phyloP scores from a whole-genome alignment of 345 rosid species.

The Noccaea caerulescens region DNA sequence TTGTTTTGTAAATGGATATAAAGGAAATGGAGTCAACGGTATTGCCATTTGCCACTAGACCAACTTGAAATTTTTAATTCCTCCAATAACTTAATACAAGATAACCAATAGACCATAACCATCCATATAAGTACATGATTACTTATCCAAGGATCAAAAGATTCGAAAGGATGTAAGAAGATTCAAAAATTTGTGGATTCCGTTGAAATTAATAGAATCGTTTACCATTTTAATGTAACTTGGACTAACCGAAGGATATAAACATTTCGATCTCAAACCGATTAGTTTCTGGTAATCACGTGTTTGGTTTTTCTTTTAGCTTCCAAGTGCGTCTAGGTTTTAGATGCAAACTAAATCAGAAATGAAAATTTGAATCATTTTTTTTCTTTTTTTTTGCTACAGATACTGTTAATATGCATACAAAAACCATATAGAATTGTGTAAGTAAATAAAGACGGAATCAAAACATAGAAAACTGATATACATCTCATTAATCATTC shows the following conservation, averaged over 20 bases:
- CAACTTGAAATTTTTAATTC: too few relatives aligned
- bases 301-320: not conserved
- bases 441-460: not conserved
- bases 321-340: not conserved
- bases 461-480: too few relatives aligned
- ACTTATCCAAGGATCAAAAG: not conserved
- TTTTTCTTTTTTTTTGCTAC: not conserved
- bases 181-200: not conserved
- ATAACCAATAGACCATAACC: not conserved
- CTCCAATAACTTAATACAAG: not conserved
- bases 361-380: not conserved
- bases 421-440: not conserved
- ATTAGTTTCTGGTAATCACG: not conserved
- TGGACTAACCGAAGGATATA: not conserved
- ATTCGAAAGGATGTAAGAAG: not conserved
- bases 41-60: too few relatives aligned
- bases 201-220: constrained; percentile 2
- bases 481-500: too few relatives aligned
- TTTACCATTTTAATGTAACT: not conserved
- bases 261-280: not conserved
- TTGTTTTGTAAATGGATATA: too few relatives aligned
- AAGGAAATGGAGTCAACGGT: too few relatives aligned
- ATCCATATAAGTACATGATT: not conserved
- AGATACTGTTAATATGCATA: not conserved
- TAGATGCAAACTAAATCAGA: not conserved